phyloP scores from a whole-genome alignment of 345 rosid genomes.

The Salix arbutifolia region DNA sequence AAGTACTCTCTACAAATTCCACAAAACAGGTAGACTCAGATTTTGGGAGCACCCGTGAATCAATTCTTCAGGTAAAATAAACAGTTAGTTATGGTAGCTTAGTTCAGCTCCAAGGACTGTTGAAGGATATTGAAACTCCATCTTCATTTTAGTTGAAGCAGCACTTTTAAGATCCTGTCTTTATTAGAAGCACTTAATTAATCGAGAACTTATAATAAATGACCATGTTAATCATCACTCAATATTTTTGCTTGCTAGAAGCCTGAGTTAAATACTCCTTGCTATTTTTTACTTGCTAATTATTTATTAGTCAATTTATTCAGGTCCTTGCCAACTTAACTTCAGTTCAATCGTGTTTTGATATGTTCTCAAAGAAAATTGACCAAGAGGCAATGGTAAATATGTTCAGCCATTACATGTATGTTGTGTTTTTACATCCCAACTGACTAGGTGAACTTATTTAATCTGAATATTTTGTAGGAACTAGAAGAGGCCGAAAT shows the following conservation, averaged over 20 bases:
- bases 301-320: constrained; percentile 9
- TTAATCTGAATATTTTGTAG: constrained; percentile 31
- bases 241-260: neutral
- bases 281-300: neutral
- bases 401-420: neutral
- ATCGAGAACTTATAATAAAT: neutral
- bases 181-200: too few relatives aligned
- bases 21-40: constrained; percentile 46
- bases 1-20: constrained; percentile 45
- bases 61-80: constrained; percentile 66
- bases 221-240: neutral
- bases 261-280: neutral
- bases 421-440: constrained; percentile 5
- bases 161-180: neutral
- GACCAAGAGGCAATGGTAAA: constrained; percentile 56
- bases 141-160: neutral
- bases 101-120: neutral
- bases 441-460: constrained; percentile 1
- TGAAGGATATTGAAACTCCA: neutral
- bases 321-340: constrained; percentile 69
- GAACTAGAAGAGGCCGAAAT: constrained; percentile 73
- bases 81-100: neutral
- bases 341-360: constrained; percentile 63
- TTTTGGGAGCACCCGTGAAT: constrained; percentile 60
- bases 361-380: constrained; percentile 44